Base-by-base conservation (phyloP, 148 eudicot genomes). In the Amaranthus hypochondriacus region DNA sequence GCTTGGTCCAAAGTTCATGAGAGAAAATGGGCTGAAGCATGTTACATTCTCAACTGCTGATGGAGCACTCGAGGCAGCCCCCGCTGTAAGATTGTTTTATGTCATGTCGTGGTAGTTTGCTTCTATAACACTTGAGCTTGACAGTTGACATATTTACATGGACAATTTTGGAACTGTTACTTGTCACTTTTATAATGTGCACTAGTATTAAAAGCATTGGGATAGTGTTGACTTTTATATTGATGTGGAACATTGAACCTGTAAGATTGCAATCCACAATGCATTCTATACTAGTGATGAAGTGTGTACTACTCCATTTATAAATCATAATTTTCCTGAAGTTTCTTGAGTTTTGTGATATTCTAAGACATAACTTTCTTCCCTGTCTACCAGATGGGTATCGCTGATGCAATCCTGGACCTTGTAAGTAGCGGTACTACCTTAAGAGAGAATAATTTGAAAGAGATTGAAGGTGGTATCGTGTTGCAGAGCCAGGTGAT, bases 31-130 rank as follows among this genome's bases (percentile, higher is more conserved):
- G 70, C 72, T 95, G 78, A 74, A 87, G 79, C 83, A 92, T 81
- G 99, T 86, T 52, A 59, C 82, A 5, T 95, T 92, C 81, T 92
- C 97, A 55, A 89, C 97, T 66, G 97, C 97, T 68, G 99, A 92
- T 87, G 99, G 99, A 75, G 99, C 97, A 75, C 85, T 95, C 28
- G 99, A 95, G 82, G 99, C 99, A 70, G 99, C 99, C 80, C 99
- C 99, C 71, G 99, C 99, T 66, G 99, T 95, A 76, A 87, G 96
- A 43, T 65, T 72, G 44, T 71, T n/a, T 8, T n/a, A 56, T 71
- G 39, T 21, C 71, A 55, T 39, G 43, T 49, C 18, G 9, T 51
- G 11, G 7, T 43, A 52, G 62, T 43, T 6, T 28, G 28, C 5
- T 55, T 77, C 8, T 21, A 21, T 8, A 62, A 62, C 18, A 44